A percentile compares a stretch with the other conserved stretches of the same genome.
These are phyloP conservation scores for Clausena lansium DNA, from an alignment of 345 rosid species.

Conservation along the genomic window DNA sequence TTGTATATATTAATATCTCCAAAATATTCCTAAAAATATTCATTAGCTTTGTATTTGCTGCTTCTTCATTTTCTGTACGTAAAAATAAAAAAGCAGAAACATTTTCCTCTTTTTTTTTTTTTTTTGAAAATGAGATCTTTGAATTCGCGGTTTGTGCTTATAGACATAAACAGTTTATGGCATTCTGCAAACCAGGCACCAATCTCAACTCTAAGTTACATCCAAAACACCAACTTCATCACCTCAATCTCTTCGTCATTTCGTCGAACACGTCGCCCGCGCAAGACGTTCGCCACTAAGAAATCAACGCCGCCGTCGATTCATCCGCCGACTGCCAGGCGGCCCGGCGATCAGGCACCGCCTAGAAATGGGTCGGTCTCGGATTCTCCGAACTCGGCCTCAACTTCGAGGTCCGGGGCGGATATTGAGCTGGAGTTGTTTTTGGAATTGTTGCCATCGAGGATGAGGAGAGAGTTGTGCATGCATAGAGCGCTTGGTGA, in stretches of 20 bases:
- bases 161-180: constrained; percentile 73
- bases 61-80: not conserved
- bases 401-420: constrained; percentile 32
- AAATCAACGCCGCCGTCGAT: constrained; percentile 41
- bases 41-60: not conserved
- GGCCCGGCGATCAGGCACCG: constrained; percentile 43
- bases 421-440: constrained; percentile 67
- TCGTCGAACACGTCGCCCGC: constrained; percentile 57
- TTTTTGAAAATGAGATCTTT: constrained; percentile 46
- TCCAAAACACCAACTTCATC: constrained; percentile 23
- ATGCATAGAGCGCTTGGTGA: constrained; percentile 57
- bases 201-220: constrained; percentile 36
- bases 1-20: too few species aligned
- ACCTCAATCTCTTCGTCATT: constrained; percentile 55
- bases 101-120: too few species aligned
- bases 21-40: not conserved
- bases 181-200: constrained; percentile 49
- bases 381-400: constrained; percentile 32
- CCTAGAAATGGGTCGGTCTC: constrained; percentile 39
- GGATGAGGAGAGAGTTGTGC: constrained; percentile 55
- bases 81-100: not conserved
- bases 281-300: constrained; percentile 40
- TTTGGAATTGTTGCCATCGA: constrained; percentile 67
- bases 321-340: constrained; percentile 50
- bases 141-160: constrained; percentile 56